phyloP scores from a whole-genome alignment of 768 basidiomycete species.

The Crassisporium funariophilum region DNA sequence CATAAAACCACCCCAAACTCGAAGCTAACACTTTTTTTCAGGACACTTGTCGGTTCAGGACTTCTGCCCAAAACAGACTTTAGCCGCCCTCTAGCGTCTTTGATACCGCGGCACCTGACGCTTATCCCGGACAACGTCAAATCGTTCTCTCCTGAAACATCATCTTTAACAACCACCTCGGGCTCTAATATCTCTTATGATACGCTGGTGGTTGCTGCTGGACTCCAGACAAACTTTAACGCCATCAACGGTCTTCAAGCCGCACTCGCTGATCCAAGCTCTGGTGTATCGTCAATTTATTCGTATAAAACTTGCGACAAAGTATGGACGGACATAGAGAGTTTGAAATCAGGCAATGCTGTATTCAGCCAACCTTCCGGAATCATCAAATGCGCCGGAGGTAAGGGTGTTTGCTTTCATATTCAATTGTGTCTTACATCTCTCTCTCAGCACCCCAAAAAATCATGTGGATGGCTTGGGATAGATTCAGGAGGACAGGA shows the following conservation, averaged over 20 bases:
- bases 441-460: constrained; percentile 92
- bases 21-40: constrained; percentile 27
- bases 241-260: constrained; percentile 70
- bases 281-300: constrained; percentile 91
- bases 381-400: constrained; percentile 91
- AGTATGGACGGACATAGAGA: constrained; percentile 81
- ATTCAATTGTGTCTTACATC: constrained; percentile 3
- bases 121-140: constrained; percentile 73
- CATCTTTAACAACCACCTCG: constrained; percentile 69
- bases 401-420: constrained; percentile 34
- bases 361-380: constrained; percentile 96
- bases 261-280: constrained; percentile 75
- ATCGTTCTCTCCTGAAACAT: constrained; percentile 73
- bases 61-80: constrained; percentile 71
- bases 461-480: constrained; percentile 98
- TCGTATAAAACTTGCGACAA: constrained; percentile 90
- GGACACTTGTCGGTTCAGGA: constrained; percentile 94
- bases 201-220: constrained; percentile 84
- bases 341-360: constrained; percentile 75
- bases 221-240: constrained; percentile 85
- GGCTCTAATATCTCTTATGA: constrained; percentile 81
- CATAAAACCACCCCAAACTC: neutral
- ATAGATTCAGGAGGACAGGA: constrained; percentile 65
- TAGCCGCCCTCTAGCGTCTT: constrained; percentile 60
- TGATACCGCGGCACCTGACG: constrained; percentile 75